Percentiles rank a stretch among this genome's conserved stretches.
Evolutionary conservation across 257 asterid genomes (phyloP).

Genomic region (Paulownia fortunei): DNA sequence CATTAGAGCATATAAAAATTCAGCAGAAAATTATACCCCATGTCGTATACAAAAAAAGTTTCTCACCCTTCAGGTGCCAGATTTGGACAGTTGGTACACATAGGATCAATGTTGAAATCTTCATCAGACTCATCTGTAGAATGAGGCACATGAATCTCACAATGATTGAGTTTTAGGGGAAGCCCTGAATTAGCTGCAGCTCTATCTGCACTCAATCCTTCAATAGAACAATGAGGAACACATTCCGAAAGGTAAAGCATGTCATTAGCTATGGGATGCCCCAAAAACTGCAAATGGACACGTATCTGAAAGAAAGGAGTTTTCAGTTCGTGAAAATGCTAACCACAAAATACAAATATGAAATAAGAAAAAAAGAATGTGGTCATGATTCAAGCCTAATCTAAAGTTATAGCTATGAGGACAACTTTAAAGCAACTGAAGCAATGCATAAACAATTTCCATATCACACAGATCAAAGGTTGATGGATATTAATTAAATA

Average conservation of each 20-base stretch:
- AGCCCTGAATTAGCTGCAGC: conserved; percentile 52
- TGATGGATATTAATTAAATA: neutral
- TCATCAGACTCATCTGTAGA: conserved; percentile 43
- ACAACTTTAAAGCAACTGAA: conserved; percentile 4
- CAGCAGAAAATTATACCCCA: neutral
- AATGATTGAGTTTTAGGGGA: conserved; percentile 34
- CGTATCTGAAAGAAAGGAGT: conserved; percentile 72
- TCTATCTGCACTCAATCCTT: conserved; percentile 61
- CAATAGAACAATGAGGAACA: conserved; percentile 49
- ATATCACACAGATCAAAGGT: neutral
- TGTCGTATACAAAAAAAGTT: neutral
- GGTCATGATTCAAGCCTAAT: conserved; percentile 20
- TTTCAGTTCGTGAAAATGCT: conserved; percentile 7
- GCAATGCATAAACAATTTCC: neutral
- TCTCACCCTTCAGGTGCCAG: conserved; percentile 92
- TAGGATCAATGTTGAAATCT: conserved; percentile 74
- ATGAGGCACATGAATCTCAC: conserved; percentile 39
- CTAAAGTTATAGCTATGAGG: neutral
- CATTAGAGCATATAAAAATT: neutral
- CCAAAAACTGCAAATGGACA: conserved; percentile 81
- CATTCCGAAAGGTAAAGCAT: conserved; percentile 66
- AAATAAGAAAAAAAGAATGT: neutral
- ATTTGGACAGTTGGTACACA: conserved; percentile 95
- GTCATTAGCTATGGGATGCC: conserved; percentile 97
- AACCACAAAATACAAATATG: neutral